Base-by-base conservation (phyloP, 2,329 filamentous ascomycete genomes). In the Mycosphaerelloides madeirae region DNA sequence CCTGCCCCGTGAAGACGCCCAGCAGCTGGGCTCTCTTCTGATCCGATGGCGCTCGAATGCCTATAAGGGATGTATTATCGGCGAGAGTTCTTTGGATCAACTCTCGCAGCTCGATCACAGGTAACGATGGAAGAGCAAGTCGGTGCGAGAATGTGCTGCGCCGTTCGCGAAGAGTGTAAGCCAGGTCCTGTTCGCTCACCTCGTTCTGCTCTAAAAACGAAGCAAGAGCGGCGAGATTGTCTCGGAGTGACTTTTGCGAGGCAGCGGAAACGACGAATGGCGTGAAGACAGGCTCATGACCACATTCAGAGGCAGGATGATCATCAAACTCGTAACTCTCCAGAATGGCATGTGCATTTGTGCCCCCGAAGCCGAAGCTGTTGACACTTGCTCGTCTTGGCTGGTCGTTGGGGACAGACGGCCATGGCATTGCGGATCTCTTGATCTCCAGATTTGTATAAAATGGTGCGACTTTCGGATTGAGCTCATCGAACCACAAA, bases 1-100 rank as follows among this genome's bases (percentile, higher is more conserved):
- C 64, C 46, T 67, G 65, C 1, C 64, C 64, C 1, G 63, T 67
- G 47, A 66, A 67, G 14, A 67, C 40, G 15, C 49, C 52, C 22
- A 54, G 43, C 11, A 55, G n/a, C n/a, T 25, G 22, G 22, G 6
- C 9, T 25, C 22, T 25, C 22, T 9, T 25, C 22, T 25, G 22
- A n/a, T n/a, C n/a, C 22, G 22, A 25, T 25, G 22, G 9, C 22
- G 5, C 9, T 25, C 22, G 22, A 25, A n/a, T n/a, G n/a, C n/a
- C n/a, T 25, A 6, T 9, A 25, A 25, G 22, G n/a, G n/a, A n/a
- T n/a, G n/a, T n/a, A n/a, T n/a, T n/a, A n/a, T n/a, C n/a, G n/a
- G n/a, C n/a, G n/a, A n/a, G n/a, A n/a, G n/a, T n/a, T n/a, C n/a
- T n/a, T n/a, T n/a, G n/a, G n/a, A n/a, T n/a, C n/a, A n/a, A n/a